Evolutionary conservation across 805 yeast genomes (phyloP).

Genomic region (Lachancea quebecensis): DNA sequence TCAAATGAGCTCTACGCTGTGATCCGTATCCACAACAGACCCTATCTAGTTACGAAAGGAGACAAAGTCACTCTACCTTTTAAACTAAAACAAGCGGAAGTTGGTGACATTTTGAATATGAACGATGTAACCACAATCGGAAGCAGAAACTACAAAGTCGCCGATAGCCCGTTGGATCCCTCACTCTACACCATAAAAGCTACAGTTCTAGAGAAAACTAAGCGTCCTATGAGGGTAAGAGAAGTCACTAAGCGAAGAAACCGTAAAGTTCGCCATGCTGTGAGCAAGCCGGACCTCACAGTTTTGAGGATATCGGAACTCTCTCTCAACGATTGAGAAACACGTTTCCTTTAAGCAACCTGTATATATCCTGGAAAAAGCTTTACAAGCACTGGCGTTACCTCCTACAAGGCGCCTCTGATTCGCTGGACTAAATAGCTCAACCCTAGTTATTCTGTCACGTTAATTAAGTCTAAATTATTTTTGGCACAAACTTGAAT

Average conservation of each 20-base stretch:
- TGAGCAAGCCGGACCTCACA: conserved; percentile 66
- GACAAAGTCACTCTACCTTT: conserved; percentile 78
- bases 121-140: conserved; percentile 78
- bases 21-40: conserved; percentile 72
- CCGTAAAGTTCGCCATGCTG: conserved; percentile 62
- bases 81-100: conserved; percentile 62
- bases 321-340: conserved; percentile 36
- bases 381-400: no score
- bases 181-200: conserved; percentile 58
- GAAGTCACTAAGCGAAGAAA: conserved; percentile 75
- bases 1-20: conserved; percentile 74
- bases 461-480: no score
- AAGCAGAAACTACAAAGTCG: conserved; percentile 69
- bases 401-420: no score
- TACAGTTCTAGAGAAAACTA: conserved; percentile 78
- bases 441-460: no score
- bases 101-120: conserved; percentile 76
- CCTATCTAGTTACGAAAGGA: conserved; percentile 86
- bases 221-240: conserved; percentile 65
- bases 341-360: no score
- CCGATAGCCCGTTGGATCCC: conserved; percentile 49
- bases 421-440: no score
- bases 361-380: no score
- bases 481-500: no score
- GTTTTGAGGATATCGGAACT: conserved; percentile 71